Evolutionary conservation across 192 early-diverging fungal species (phyloP).

Genomic region (Mortierella claussenii): DNA sequence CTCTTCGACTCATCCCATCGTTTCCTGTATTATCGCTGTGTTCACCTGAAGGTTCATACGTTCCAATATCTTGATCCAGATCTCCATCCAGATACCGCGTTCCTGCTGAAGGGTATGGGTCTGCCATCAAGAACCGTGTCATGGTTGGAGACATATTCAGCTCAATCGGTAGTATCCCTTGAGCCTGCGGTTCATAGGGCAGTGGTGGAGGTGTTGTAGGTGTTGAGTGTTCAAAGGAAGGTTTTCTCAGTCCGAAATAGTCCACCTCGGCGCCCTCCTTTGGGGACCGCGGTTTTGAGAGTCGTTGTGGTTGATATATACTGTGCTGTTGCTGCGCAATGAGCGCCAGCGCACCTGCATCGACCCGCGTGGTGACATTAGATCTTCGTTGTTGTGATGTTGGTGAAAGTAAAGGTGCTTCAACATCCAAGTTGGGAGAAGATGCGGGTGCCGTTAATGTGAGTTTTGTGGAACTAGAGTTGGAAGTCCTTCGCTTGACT

Average conservation of each 20-base stretch:
- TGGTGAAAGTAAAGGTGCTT: conserved; percentile 9
- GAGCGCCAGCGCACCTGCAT: conserved; percentile 39
- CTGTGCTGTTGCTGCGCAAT: conserved; percentile 19
- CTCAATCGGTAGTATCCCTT: conserved; percentile 1
- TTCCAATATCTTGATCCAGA: conserved; percentile 5
- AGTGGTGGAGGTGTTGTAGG: conserved; percentile 23
- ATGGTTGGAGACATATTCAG: conserved; percentile 20
- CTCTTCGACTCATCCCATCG: not conserved
- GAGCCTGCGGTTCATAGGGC: conserved; percentile 24
- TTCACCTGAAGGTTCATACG: not conserved
- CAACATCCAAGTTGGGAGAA: not conserved
- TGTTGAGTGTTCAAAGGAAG: conserved; percentile 18
- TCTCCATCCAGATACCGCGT: conserved; percentile 19
- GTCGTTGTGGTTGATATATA: conserved; percentile 5
- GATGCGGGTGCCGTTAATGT: not conserved
- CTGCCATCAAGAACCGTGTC: conserved; percentile 48
- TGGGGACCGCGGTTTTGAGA: conserved; percentile 14
- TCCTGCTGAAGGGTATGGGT: conserved; percentile 43
- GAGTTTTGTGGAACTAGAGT: not conserved
- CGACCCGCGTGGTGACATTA: conserved; percentile 37
- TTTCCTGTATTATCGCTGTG: not conserved
- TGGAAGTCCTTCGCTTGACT: conserved; percentile 19
- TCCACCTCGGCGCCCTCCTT: conserved; percentile 27
- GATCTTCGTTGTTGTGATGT: conserved; percentile 36
- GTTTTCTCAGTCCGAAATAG: conserved; percentile 29